These are phyloP conservation scores for Clarireedia paspali DNA, from an alignment of 2,329 filamentous ascomycete genomes.

Conservation along the genomic window DNA sequence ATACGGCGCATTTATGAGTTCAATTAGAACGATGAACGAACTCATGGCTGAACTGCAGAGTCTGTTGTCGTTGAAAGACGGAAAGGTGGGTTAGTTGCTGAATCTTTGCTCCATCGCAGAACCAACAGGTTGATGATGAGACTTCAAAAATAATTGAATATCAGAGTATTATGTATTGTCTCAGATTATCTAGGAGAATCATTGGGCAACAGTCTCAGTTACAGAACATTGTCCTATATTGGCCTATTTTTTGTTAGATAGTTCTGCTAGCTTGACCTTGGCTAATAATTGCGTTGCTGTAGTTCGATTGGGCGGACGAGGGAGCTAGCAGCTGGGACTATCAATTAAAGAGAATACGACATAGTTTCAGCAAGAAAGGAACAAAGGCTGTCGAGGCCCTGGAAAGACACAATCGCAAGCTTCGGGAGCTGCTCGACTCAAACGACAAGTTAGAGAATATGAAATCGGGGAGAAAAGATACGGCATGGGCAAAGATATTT, in stretches of 20 bases:
- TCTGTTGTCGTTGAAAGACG: conserved; percentile 20
- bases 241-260: no score
- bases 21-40: conserved; percentile 16
- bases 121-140: no score
- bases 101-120: not conserved
- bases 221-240: no score
- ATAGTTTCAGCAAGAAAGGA: conserved; percentile 21
- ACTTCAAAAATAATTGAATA: no score
- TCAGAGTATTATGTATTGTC: no score
- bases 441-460: conserved; percentile 14
- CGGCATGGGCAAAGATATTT: conserved; percentile 18
- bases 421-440: conserved; percentile 16
- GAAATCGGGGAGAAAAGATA: conserved; percentile 16
- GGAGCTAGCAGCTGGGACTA: conserved; percentile 20
- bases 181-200: no score
- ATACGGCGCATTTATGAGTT: conserved; percentile 14
- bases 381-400: conserved; percentile 12
- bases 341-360: conserved; percentile 19
- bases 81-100: conserved; percentile 12
- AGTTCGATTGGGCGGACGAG: conserved; percentile 21
- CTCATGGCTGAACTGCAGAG: conserved; percentile 16
- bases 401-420: conserved; percentile 16
- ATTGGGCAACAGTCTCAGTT: no score
- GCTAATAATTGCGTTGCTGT: conserved; percentile 1
- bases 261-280: not conserved